phyloP scores from a whole-genome alignment of 2,329 filamentous ascomycete species.

The Penicillium hordei region DNA sequence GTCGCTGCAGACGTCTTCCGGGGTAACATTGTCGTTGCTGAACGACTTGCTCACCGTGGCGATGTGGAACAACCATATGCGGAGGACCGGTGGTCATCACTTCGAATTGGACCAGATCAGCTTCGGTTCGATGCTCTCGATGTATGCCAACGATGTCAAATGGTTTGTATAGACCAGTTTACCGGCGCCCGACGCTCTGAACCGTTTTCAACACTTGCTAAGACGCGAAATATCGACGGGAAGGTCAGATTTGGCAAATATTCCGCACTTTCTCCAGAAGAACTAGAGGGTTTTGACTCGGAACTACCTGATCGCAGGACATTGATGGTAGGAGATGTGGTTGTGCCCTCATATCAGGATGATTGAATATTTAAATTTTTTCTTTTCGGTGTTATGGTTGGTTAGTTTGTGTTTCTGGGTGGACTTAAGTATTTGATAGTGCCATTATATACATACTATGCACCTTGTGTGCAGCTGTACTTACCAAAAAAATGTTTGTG shows the following conservation, averaged over 20 bases:
- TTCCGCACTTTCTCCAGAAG: constrained; percentile 46
- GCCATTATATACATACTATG: not conserved
- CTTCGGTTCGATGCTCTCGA: constrained; percentile 64
- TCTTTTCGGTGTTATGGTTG: not conserved
- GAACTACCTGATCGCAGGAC: constrained; percentile 23
- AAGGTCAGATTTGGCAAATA: constrained; percentile 91
- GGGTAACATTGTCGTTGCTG: constrained; percentile 77
- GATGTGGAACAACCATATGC: constrained; percentile 62
- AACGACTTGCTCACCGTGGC: constrained; percentile 46
- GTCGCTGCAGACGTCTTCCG: constrained; percentile 76
- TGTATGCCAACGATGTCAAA: constrained; percentile 85
- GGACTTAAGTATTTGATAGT: not conserved
- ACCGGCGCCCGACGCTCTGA: constrained; percentile 77
- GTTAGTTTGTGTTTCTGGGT: not conserved
- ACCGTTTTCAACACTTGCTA: constrained; percentile 83
- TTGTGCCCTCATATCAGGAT: constrained; percentile 33
- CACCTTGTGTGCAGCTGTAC: not conserved
- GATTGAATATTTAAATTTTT: constrained; percentile 4
- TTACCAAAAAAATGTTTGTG: not conserved
- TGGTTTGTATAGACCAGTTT: constrained; percentile 90
- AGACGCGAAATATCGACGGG: constrained; percentile 78
- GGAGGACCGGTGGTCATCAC: constrained; percentile 73
- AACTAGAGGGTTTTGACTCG: constrained; percentile 19
- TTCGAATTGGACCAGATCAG: constrained; percentile 60
- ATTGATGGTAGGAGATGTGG: constrained; percentile 43